Conservation (phyloP, 768 basidiomycete genomes). For the Tephrocybe rancida region DNA sequence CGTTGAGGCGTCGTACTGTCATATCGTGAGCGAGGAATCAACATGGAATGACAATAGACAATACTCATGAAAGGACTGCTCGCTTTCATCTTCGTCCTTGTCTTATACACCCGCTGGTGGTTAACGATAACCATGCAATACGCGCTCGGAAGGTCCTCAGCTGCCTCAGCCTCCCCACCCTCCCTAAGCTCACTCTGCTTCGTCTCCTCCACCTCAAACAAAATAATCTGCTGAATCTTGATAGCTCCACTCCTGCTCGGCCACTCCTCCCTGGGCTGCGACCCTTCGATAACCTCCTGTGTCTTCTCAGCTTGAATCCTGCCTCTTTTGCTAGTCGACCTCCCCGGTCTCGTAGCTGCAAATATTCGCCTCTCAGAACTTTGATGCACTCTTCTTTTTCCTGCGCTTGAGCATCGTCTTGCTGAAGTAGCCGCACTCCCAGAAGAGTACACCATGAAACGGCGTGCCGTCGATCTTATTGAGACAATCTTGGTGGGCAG, state of each 20-base stretch:
- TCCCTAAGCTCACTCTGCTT: slow-evolving; percentile 55
- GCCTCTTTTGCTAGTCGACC: slow-evolving; percentile 37
- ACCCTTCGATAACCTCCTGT: slow-evolving; percentile 42
- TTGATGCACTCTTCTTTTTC: slow-evolving; percentile 45
- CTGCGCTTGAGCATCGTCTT: slow-evolving; percentile 44
- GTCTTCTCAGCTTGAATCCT: slow-evolving; percentile 36
- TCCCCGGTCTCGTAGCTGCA: slow-evolving; percentile 25
- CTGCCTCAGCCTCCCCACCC: slow-evolving; percentile 61
- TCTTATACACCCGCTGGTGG: slow-evolving; percentile 45
- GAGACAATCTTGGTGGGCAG: slow-evolving; percentile 48
- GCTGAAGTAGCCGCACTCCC: slow-evolving; percentile 54
- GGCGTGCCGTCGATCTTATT: slow-evolving; percentile 29
- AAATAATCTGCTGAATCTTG: slow-evolving; percentile 65
- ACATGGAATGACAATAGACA: not conserved
- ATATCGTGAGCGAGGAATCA: not conserved
- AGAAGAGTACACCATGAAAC: slow-evolving; percentile 41
- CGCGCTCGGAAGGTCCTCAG: slow-evolving; percentile 63
- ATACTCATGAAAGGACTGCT: slow-evolving; percentile 44
- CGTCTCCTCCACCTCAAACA: slow-evolving; percentile 59
- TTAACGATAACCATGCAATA: slow-evolving; percentile 57
- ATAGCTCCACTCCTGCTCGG: slow-evolving; percentile 68
- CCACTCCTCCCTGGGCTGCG: slow-evolving; percentile 61
- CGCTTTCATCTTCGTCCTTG: slow-evolving; percentile 46
- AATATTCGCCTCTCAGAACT: slow-evolving; percentile 43
- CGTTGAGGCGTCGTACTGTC: slow-evolving; percentile 62